Evolutionary conservation across 1,284 basidiomycete genomes (phyloP).

Genomic region (Apiotrichum siamense): DNA sequence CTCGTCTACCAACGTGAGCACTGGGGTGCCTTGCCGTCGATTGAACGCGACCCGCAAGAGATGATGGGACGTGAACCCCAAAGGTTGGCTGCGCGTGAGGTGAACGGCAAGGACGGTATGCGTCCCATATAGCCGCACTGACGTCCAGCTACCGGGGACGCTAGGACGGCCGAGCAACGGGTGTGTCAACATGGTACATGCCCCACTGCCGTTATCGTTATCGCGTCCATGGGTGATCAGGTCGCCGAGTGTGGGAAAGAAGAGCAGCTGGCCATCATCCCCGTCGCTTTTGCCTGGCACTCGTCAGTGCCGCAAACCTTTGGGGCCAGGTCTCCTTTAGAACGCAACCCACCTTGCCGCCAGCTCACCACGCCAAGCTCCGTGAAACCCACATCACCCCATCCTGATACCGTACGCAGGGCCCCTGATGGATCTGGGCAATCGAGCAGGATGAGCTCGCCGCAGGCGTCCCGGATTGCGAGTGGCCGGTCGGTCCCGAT

Average conservation of each 20-base stretch:
- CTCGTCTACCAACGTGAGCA: slow-evolving; percentile 18
- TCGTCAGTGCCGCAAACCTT: no score
- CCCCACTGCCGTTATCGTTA: no score
- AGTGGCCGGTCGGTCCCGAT: background rate
- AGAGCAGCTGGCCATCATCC: background rate
- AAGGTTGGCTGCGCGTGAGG: no score
- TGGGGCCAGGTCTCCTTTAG: background rate
- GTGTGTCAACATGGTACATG: no score
- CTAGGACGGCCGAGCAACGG: background rate
- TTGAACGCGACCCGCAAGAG: slow-evolving; percentile 21
- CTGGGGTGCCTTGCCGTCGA: background rate
- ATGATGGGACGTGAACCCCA: background rate
- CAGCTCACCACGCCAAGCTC: slow-evolving; percentile 10
- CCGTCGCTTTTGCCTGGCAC: background rate
- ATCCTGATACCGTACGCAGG: background rate
- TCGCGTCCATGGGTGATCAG: background rate
- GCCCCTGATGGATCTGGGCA: no score
- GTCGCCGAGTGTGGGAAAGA: background rate
- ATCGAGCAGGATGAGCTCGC: no score
- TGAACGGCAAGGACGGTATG: background rate
- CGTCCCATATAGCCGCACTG: background rate
- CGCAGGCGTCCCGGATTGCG: background rate
- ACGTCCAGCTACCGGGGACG: background rate
- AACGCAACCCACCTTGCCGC: background rate
- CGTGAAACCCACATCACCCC: slow-evolving; percentile 22